Base-by-base conservation (phyloP, 2,329 filamentous ascomycete species). In the Fusarium albidum region DNA sequence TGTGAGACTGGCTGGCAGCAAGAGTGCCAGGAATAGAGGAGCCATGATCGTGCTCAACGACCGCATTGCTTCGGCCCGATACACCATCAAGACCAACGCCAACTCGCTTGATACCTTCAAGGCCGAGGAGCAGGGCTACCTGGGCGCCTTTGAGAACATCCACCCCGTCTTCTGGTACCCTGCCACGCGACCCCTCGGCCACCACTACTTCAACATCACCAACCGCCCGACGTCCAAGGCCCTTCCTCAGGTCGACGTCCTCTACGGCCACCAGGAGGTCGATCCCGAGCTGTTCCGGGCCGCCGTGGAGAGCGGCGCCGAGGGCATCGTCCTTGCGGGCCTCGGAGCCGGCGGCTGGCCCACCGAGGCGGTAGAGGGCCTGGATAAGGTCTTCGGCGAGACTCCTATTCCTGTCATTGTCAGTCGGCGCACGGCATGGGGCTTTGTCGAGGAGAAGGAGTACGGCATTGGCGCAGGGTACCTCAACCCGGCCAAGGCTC, bases 51-150 rank as follows among this genome's bases (percentile, higher is more conserved):
- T 83, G 2, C 71, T 87, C 38, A 87, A 86, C 65, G 85, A 87
- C 63, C 79, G 82, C 42, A 86, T 87, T 55, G 77, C 76, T 11
- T 65, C 67, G 32, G 80, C 82, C 6, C 84, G 79, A 62, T 87
- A 82, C 67, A 81, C 75, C 0, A 80, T 81, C 45, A 88, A 88
- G 70, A 83, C 79, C 13, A 81, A 87, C 61, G 82, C 84, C 40
- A 87, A 87, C 67, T 76, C 79, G 0, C 73, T 86, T 37, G 83
- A 87, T 56, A 85, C 84, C 2, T 88, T 88, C 75, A 80, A 77
- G 63, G 77, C 79, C 0, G 72, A 73, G 10, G 85, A 88, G 66
- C 76, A 77, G 58, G 82, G 84, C 1, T 82, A 78, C 52, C 75
- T 87, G 0, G 85, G 85, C 15, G 73, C 77, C 38, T 82, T 88